These are phyloP conservation scores for Helminthosporium solani DNA, from an alignment of 2,329 filamentous ascomycete species.

Conservation along the genomic window DNA sequence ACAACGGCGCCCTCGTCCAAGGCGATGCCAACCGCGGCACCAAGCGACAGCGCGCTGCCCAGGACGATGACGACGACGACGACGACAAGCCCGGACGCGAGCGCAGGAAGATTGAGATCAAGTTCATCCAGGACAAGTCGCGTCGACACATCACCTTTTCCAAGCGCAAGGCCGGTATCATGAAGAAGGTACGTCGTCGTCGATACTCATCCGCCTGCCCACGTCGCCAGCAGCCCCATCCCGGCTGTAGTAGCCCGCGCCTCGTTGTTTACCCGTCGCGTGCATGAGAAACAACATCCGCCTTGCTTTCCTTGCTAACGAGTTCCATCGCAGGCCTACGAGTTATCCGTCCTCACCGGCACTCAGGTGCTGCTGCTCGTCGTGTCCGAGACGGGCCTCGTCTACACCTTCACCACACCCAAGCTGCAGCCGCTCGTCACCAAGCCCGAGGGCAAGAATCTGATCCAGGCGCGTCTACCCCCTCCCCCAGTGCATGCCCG, in stretches of 20 bases:
- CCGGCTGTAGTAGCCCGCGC: constrained; percentile 19
- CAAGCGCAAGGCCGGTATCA: constrained; percentile 99
- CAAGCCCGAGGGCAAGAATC: constrained; percentile 97
- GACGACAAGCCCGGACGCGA: constrained; percentile 97
- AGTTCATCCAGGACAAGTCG: constrained; percentile 99
- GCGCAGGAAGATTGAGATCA: constrained; percentile 99
- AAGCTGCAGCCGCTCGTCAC: constrained; percentile 98
- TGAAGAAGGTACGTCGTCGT: constrained; percentile 86
- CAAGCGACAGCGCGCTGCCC: constrained; percentile 80
- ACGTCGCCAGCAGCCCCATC: constrained; percentile 16
- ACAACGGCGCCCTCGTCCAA: constrained; percentile 53
- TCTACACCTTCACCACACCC: constrained; percentile 97
- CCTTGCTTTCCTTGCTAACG: constrained; percentile 24
- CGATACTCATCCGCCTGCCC: constrained; percentile 7
- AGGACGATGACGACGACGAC: constrained; percentile 95
- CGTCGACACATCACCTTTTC: constrained; percentile 99
- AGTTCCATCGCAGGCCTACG: constrained; percentile 72
- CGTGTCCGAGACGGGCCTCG: constrained; percentile 93
- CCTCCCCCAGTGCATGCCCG: constrained; percentile 5
- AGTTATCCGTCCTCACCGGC: constrained; percentile 93
- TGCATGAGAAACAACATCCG: constrained; percentile 32
- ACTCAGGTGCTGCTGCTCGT: constrained; percentile 96
- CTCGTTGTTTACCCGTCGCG: constrained; percentile 20
- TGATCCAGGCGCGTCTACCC: constrained; percentile 78
- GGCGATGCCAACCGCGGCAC: constrained; percentile 73